Base-by-base conservation (phyloP, 2,329 filamentous ascomycete genomes). In the Tolypocladium nubicola region DNA sequence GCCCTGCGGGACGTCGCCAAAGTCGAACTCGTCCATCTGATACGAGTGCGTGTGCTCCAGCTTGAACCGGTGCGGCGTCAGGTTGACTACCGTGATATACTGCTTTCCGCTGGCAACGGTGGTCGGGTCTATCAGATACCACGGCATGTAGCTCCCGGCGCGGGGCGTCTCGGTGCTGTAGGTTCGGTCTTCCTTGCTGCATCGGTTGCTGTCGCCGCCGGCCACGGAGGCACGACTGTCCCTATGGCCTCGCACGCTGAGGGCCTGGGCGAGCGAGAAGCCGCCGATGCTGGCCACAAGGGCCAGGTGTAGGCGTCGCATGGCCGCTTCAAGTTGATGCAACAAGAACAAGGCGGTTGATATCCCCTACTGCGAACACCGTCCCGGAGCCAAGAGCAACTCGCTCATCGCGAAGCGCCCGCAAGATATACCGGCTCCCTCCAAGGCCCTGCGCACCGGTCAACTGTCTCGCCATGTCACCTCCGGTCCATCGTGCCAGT, bases 41-140 rank as follows among this genome's bases (percentile, higher is more conserved):
- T 70, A 68, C 16, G 63, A 66, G 19, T 69, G 63, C 4, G 68
- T 67, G 30, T 35, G 47, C 49, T 11, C 47, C 10, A 68, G 60
- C 14, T 59, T 57, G 59, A 71, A 65, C 19, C 62, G 61, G 43
- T 71, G 65, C 1, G 70, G 70, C 4, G 69, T 71, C 35, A 71
- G 62, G 47, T 71, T 71, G 37, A 71, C 68, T 19, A 71, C 67
- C 2, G 69, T 68, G 54, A 71, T 57, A 58, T 68, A 71, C 45
- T 49, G 45, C 26, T n/a, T 49, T 1, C 45, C 45, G 2, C 26
- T 33, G 23, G 26, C 14, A n/a, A 49, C 40, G 66, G 6, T n/a
- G 4, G 14, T 6, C 16, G 43, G 41, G 10, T 23, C 33, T 26
- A 49, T n/a, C 11, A 49, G 4, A n/a, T 30, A 33, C 45, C 45